Evolutionary conservation across 345 rosid species (phyloP), one percentile per base, ranked within the genome.

Genomic region (Populus pruinosa): DNA sequence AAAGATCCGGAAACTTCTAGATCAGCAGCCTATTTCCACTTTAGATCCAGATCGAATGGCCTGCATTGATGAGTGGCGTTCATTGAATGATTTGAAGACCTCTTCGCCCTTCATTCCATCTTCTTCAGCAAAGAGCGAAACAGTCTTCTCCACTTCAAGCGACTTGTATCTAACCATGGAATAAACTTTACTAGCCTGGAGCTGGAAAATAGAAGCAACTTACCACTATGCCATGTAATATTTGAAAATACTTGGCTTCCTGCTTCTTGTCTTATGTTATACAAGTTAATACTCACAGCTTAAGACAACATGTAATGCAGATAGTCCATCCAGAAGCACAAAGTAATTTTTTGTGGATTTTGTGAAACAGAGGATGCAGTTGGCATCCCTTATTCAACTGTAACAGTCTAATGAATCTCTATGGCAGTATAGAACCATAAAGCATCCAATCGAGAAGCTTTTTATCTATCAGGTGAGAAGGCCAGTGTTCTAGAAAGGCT

Each of bases 31-130:
- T 33, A 39, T 77, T 61, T 93, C 89, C 1, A 71, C 67, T 29
- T 10, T 89, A 80, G 70, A 76, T 39, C 81, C 90, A 47, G 90
- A 88, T 53, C 62, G 82, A 85, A 71, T 84, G 82, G 89, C 84
- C 43, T 69, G 63, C 73, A 86, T 93, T 16, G 92, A 93, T 20
- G 83, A 91, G 77, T 94, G 98, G 97, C 87, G 90, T 38, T 75
- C 84, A 17, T 78, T 64, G 18, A 80, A 83, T 66, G 86, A 83
- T 82, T 68, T 35, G 72, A 76, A 78, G 38, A 73, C 82, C 61
- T 8, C 56, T 50, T 39, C 36, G 29, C 20, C 71, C 33, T 70
- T 62, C 33, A 29, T 73, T 59, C 73, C 72, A 47, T 38, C 50
- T 50, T 38, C 59, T 50, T 70, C 85, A 70, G 49, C 68, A 55